Percentiles rank a stretch among this genome's conserved stretches.
These are phyloP conservation scores for Aphanomyces euteiches DNA, from an alignment of 352 stramenopile species.

Conservation along the genomic window DNA sequence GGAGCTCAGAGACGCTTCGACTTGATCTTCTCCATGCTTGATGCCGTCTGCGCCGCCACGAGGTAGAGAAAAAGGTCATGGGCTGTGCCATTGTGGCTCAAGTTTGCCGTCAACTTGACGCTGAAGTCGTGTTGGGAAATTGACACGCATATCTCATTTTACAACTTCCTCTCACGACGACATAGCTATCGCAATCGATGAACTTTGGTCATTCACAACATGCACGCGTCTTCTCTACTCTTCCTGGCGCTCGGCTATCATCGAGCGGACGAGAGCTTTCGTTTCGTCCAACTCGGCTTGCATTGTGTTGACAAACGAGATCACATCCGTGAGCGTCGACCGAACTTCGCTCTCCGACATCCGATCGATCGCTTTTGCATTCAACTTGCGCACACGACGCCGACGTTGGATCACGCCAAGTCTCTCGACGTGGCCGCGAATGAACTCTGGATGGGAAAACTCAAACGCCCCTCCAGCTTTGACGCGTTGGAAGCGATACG, in stretches of 20 bases:
- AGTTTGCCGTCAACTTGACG: too few relatives aligned
- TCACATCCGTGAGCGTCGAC: not conserved
- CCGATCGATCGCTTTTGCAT: not conserved
- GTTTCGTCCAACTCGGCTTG: slow-evolving; percentile 22
- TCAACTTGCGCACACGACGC: slow-evolving; percentile 13
- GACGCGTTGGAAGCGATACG: slow-evolving; percentile 89
- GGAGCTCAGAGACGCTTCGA: too few relatives aligned
- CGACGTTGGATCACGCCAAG: slow-evolving; percentile 17
- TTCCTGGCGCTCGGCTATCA: too few relatives aligned
- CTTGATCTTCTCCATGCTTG: too few relatives aligned
- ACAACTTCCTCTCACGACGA: too few relatives aligned
- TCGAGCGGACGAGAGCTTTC: not conserved
- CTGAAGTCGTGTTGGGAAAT: too few relatives aligned
- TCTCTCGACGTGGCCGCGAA: slow-evolving; percentile 4
- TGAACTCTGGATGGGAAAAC: slow-evolving; percentile 22
- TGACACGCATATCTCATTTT: too few relatives aligned
- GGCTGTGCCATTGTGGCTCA: too few relatives aligned
- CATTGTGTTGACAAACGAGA: slow-evolving; percentile 21
- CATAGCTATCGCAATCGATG: too few relatives aligned
- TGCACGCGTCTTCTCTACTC: not conserved
- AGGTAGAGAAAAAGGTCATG: too few relatives aligned
- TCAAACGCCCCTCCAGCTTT: not conserved
- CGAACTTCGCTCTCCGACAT: slow-evolving; percentile 6
- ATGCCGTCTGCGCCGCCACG: too few relatives aligned
- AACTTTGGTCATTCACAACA: not conserved